These are phyloP conservation scores for Gnomoniopsis sp. DNA, from an alignment of 2,329 filamentous ascomycete species.

Conservation along the genomic window DNA sequence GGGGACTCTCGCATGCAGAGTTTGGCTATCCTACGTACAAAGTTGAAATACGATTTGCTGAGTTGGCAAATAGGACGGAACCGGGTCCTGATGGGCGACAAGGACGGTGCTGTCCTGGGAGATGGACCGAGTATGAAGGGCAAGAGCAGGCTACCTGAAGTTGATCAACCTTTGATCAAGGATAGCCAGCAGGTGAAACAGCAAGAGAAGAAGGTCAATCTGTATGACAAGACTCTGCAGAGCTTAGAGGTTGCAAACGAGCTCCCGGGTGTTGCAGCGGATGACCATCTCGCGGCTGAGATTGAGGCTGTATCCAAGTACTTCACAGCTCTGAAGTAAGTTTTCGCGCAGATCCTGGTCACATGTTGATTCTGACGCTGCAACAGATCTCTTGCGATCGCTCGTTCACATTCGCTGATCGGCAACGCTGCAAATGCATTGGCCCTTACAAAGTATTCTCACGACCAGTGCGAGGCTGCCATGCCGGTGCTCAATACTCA, in stretches of 20 bases:
- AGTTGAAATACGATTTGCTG: conserved; percentile 90
- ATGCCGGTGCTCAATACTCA: conserved; percentile 42
- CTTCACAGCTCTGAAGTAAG: conserved; percentile 83
- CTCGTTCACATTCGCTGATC: conserved; percentile 75
- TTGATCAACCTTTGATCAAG: conserved; percentile 59
- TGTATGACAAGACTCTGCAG: conserved; percentile 89
- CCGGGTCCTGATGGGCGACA: conserved; percentile 76
- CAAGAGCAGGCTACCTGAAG: conserved; percentile 39
- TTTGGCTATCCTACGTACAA: conserved; percentile 85
- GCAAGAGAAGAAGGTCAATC: conserved; percentile 79
- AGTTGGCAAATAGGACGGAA: conserved; percentile 95
- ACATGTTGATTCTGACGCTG: conserved; percentile 10
- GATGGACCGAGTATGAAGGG: conserved; percentile 40
- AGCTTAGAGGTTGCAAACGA: conserved; percentile 89
- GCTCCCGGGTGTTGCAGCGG: conserved; percentile 83
- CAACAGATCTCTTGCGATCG: conserved; percentile 74
- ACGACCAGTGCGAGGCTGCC: conserved; percentile 56
- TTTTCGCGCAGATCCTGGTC: conserved; percentile 5
- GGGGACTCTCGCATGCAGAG: conserved; percentile 87
- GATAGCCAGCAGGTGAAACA: conserved; percentile 65
- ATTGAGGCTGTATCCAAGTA: conserved; percentile 77
- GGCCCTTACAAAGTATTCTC: conserved; percentile 75
- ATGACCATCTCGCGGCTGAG: conserved; percentile 70
- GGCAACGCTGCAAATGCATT: conserved; percentile 74
- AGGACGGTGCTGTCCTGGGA: conserved; percentile 67